These are phyloP conservation scores for Annona squamosa DNA, from an alignment of 164 flowering plant genomes.

Conservation along the genomic window DNA sequence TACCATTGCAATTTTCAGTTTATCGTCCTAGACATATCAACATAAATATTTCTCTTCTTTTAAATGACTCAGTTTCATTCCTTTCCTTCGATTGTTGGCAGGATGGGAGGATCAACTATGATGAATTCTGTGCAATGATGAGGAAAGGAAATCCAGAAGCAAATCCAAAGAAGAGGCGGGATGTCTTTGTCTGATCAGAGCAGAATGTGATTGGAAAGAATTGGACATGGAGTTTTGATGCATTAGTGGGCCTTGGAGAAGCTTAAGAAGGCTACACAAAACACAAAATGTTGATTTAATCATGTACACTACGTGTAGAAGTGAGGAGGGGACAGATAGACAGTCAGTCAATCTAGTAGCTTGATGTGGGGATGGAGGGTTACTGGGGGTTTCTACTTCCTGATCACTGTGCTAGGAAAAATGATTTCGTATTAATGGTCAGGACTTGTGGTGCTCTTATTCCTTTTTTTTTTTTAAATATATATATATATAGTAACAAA, in stretches of 20 bases:
- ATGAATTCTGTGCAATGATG: conserved; percentile 90
- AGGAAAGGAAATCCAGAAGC: conserved; percentile 74
- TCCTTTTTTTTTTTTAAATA: background rate
- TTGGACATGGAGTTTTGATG: background rate
- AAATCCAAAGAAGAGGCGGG: conserved; percentile 60
- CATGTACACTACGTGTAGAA: conserved; percentile 1
- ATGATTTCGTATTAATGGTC: background rate
- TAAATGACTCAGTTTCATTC: background rate
- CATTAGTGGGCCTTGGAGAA: background rate
- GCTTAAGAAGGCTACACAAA: background rate
- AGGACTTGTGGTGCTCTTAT: background rate
- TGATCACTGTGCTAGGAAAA: background rate
- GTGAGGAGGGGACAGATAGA: background rate
- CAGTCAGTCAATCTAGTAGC: background rate
- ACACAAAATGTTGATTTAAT: background rate
- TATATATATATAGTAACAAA: too few relatives aligned
- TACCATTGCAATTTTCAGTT: background rate
- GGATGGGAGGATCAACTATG: conserved; percentile 85
- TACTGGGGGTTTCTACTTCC: background rate
- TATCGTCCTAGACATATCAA: background rate
- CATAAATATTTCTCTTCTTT: background rate
- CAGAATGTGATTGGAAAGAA: background rate
- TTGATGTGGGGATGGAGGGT: conserved; percentile 4
- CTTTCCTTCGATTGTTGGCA: conserved; percentile 13
- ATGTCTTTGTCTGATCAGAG: conserved; percentile 20